Evolutionary conservation across 345 rosid genomes (phyloP).

Genomic region (Pugionium dolabratum): DNA sequence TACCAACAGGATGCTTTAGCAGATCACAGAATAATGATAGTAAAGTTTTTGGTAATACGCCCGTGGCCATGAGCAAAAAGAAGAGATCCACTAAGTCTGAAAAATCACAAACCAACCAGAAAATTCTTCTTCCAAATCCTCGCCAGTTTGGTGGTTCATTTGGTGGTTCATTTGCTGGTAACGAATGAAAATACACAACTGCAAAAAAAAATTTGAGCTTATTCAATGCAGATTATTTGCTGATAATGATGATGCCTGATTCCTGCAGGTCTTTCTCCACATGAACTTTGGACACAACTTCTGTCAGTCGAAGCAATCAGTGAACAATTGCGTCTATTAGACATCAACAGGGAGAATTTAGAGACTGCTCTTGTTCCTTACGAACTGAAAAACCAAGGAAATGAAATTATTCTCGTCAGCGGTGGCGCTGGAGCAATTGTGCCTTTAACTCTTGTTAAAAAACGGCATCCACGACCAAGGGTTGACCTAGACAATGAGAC

Average conservation of each 20-base stretch:
- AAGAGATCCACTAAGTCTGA: constrained; percentile 53
- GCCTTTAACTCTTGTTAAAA: constrained; percentile 53
- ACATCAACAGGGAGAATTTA: constrained; percentile 49
- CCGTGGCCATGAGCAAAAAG: constrained; percentile 45
- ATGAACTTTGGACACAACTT: constrained; percentile 43
- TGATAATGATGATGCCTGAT: constrained; percentile 18
- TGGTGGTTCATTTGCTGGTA: constrained; percentile 51
- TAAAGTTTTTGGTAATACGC: constrained; percentile 41
- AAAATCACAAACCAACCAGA: constrained; percentile 43
- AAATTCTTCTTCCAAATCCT: constrained; percentile 35
- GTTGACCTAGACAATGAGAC: constrained; percentile 89
- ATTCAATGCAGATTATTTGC: constrained; percentile 7
- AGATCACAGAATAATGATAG: constrained; percentile 37
- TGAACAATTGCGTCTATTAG: constrained; percentile 49
- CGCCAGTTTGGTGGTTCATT: constrained; percentile 36
- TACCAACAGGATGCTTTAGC: constrained; percentile 27
- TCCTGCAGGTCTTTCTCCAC: constrained; percentile 52
- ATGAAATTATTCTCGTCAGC: constrained; percentile 53
- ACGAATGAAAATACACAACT: not conserved
- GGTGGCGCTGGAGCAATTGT: constrained; percentile 57
- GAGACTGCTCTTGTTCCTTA: constrained; percentile 64
- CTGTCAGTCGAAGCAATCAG: constrained; percentile 48
- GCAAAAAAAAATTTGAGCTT: not conserved
- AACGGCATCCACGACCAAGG: constrained; percentile 63
- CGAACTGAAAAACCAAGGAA: constrained; percentile 38